Base-by-base conservation (phyloP, 306 rosid species). In the Dryas alaskensis region DNA sequence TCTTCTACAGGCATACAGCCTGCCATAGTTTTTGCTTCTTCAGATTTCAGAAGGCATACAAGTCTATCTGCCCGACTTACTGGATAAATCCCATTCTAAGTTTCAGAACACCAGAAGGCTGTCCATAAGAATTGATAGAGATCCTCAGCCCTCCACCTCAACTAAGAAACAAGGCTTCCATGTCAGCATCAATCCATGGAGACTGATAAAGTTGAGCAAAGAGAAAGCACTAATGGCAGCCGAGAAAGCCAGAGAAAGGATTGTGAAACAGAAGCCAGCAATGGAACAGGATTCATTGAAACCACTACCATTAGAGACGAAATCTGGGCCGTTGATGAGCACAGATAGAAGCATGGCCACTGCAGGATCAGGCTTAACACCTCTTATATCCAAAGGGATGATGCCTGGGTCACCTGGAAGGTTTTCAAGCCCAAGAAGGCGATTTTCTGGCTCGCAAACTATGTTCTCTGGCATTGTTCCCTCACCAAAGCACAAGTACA, bases 281-380 rank as follows among this genome's bases (percentile, higher is more conserved):
- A 65, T 69, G 64, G 89, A 85, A 49, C 73, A 72, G 11, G 84
- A 80, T 73, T 76, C 90, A 49, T 59, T 95, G 48, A 90, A 74
- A 82, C 97, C 97, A 70, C 85, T 92, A 61, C 98, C 93, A 31
- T 67, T 87, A 58, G 99, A 95, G 81, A 92, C 93, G 46, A 92
- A 90, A 82, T 50, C 78, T 44, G 85, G 88, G 47, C 86, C 85
- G 16, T 37, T 83, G 54, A 70, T 65, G 71, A 75, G 86, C 57
- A 51, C 72, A 3, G 84, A 89, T 31, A 72, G 64, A 68, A 81
- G 63, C 60, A 19, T 72, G 43, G 80, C 47, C 48, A 79, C 60
- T 17, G 65, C 79, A 69, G 92, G 77, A 73, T 61, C 81, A 13
- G 77, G 83, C 69, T 70, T 80, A 55, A 76, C 85, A 46, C 79